Evolutionary conservation across 352 stramenopile species (phyloP).

Genomic region (Phytophthora sojae): DNA sequence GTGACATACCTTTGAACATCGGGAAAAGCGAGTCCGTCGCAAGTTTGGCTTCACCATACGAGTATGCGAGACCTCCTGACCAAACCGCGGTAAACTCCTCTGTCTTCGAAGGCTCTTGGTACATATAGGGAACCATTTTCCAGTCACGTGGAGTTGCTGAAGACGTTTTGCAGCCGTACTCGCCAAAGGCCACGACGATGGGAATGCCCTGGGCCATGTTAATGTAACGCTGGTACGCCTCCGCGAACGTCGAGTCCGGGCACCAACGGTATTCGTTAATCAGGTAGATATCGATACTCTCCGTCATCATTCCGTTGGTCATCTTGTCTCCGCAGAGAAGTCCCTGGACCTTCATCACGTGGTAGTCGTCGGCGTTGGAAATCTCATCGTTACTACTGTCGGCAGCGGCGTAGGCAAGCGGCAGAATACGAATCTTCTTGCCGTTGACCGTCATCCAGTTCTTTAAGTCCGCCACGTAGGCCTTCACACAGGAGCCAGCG

Average conservation of each 20-base stretch:
- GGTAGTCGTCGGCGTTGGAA: constrained; percentile 77
- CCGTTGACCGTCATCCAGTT: constrained; percentile 90
- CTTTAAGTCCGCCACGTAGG: constrained; percentile 85
- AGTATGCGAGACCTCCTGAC: constrained; percentile 86
- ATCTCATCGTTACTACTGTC: constrained; percentile 78
- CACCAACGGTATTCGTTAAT: constrained; percentile 93
- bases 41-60: constrained; percentile 87
- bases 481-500: constrained; percentile 82
- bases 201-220: constrained; percentile 78
- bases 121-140: constrained; percentile 86
- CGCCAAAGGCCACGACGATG: constrained; percentile 82
- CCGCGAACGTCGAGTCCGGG: constrained; percentile 64
- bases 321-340: constrained; percentile 87
- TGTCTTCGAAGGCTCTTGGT: constrained; percentile 68
- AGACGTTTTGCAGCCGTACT: constrained; percentile 83
- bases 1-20: constrained; percentile 76
- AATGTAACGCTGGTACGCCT: constrained; percentile 80
- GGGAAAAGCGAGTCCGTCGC: constrained; percentile 71
- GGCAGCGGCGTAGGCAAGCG: constrained; percentile 81
- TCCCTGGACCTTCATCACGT: constrained; percentile 85
- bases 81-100: constrained; percentile 81
- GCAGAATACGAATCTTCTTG: constrained; percentile 83
- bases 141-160: constrained; percentile 57
- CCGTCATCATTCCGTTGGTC: constrained; percentile 78
- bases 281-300: constrained; percentile 90